phyloP scores from a whole-genome alignment of 441 rosid genomes.

The Flueggea neowawraea region DNA sequence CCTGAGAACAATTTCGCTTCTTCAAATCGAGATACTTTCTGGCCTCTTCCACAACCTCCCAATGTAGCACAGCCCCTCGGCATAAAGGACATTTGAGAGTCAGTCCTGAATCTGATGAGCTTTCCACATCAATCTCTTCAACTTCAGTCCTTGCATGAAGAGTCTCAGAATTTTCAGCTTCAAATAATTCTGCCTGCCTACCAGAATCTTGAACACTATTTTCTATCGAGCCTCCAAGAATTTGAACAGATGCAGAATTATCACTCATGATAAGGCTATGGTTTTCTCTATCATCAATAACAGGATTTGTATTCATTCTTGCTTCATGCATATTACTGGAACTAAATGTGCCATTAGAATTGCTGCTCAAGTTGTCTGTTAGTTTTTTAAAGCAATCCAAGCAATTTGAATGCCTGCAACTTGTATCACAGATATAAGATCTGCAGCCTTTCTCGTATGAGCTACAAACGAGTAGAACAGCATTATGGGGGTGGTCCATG shows the following conservation, averaged over 20 bases:
- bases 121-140: conserved; percentile 37
- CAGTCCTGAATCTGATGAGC: conserved; percentile 19
- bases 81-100: conserved; percentile 82
- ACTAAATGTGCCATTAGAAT: conserved; percentile 23
- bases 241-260: conserved; percentile 15
- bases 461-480: conserved; percentile 61
- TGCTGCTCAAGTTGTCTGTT: conserved; percentile 27
- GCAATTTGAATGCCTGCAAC: conserved; percentile 81
- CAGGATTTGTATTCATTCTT: conserved; percentile 33
- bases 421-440: conserved; percentile 78
- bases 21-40: conserved; percentile 76
- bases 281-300: conserved; percentile 29
- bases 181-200: conserved; percentile 30
- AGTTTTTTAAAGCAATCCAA: conserved; percentile 71
- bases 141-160: conserved; percentile 35
- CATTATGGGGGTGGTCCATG: conserved; percentile 86
- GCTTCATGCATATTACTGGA: conserved; percentile 27
- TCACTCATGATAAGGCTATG: conserved; percentile 23
- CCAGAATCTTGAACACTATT: conserved; percentile 23
- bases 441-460: conserved; percentile 75
- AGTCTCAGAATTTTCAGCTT: conserved; percentile 37
- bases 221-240: conserved; percentile 16
- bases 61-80: conserved; percentile 77
- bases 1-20: conserved; percentile 80
- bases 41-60: conserved; percentile 72